Conservation (phyloP, 257 asterid species). For the Ilex asprella region DNA sequence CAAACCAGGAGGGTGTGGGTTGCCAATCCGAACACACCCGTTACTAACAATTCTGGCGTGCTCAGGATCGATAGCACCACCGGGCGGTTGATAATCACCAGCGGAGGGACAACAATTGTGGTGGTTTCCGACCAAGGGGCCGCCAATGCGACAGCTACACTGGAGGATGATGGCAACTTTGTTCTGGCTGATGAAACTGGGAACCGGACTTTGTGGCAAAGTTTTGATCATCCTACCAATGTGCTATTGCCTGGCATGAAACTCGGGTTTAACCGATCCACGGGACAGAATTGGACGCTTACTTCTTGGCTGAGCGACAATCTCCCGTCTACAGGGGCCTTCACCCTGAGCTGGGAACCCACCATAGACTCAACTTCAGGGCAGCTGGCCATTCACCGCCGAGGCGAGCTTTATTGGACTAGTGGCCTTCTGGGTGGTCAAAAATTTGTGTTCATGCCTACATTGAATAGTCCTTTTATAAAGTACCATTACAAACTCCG, state of each 20-base stretch:
- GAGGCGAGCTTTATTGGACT: background rate
- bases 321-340: background rate
- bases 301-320: background rate
- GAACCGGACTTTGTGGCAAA: background rate
- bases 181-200: background rate
- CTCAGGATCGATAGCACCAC: slow-evolving; percentile 22
- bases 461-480: background rate
- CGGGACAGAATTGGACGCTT: background rate
- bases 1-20: slow-evolving; percentile 22
- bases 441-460: background rate
- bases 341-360: background rate
- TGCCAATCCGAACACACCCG: slow-evolving; percentile 27
- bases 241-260: background rate
- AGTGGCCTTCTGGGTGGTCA: background rate
- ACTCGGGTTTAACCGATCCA: background rate
- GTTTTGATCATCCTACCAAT: no score
- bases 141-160: background rate
- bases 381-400: background rate
- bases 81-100: slow-evolving; percentile 20
- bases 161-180: background rate
- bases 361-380: background rate
- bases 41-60: background rate
- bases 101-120: slow-evolving; percentile 12
- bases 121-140: slow-evolving; percentile 11
- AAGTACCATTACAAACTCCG: background rate